Base-by-base conservation (phyloP, 169 alveolate genomes). In the Haemoproteus tartakovskyi region DNA sequence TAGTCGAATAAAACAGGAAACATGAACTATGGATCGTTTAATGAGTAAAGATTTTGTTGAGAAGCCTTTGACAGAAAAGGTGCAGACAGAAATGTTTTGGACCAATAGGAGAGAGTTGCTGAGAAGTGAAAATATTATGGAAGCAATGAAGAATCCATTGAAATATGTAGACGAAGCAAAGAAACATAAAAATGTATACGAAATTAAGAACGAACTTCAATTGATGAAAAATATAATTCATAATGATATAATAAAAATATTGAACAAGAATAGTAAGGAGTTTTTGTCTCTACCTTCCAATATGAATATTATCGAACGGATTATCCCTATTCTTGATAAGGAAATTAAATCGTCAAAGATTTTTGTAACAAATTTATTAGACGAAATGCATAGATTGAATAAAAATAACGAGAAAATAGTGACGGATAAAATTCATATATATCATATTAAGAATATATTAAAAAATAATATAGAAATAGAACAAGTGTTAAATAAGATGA, bases 211-310 rank as follows among this genome's bases (percentile, higher is more conserved):
- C 1, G 78, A 74, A n/a, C 33, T 74, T 5, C 62, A 56, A 46
- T 24, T 40, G 21, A 40, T 74, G 40, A 74, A 74, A 45, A 74
- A 57, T 38, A 59, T 45, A 18, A 74, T 74, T 56, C 61, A 74
- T 29, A 45, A 27, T 57, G 84, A 74, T 37, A 59, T 74, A 5
- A 74, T 74, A 33, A 74, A 45, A 45, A 74, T 74, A 18, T 57
- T 74, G 33, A 74, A 57, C 14, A 74, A 16, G 33, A 74, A 74
- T 40, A 24, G 24, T 1, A n/a, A 56, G 6, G 84, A 51, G 27
- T 74, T 74, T 74, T 57, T 74, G 84, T 51, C 43, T 18, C 51
- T 74, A 57, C 84, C 84, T 2, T 56, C 84, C 11, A 56, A 74
- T 50, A 46, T 74, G 30, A 56, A 74, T 56, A 6, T 21, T 11